Percentiles rank a stretch among this genome's conserved stretches.
phyloP scores from a whole-genome alignment of 768 basidiomycete genomes.

The Terana coerulea region DNA sequence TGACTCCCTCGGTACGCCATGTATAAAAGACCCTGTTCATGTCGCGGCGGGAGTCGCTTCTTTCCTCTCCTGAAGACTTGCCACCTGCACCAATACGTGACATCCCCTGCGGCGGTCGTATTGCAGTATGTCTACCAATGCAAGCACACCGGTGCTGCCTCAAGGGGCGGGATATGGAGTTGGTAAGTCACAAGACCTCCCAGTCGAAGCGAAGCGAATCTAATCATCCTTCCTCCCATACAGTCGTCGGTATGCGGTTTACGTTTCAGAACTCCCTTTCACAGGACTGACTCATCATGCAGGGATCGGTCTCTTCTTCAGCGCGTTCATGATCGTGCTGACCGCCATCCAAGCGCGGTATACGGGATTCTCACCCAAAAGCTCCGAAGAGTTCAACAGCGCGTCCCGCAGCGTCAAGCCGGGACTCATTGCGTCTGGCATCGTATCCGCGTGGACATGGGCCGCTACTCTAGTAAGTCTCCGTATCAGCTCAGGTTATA shows the following conservation, averaged over 20 bases:
- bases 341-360: conserved; percentile 83
- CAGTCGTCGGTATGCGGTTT: conserved; percentile 46
- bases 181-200: conserved; percentile 33
- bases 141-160: conserved; percentile 46
- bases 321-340: conserved; percentile 71
- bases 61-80: background rate
- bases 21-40: background rate
- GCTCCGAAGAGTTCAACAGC: conserved; percentile 80
- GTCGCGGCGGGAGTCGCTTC: background rate
- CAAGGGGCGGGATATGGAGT: conserved; percentile 87
- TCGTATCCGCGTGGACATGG: conserved; percentile 94
- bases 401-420: conserved; percentile 85
- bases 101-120: too few species aligned
- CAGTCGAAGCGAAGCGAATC: background rate
- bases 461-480: conserved; percentile 62
- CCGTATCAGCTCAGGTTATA: background rate
- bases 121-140: conserved; percentile 22
- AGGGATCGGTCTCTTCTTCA: conserved; percentile 90
- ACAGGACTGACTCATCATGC: background rate
- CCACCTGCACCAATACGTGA: background rate
- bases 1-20: background rate
- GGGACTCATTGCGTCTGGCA: conserved; percentile 88
- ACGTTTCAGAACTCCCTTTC: background rate
- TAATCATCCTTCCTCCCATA: background rate
- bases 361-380: conserved; percentile 73